phyloP scores from a whole-genome alignment of 2,329 filamentous ascomycete species.

The Sclerotinia subarctica region DNA sequence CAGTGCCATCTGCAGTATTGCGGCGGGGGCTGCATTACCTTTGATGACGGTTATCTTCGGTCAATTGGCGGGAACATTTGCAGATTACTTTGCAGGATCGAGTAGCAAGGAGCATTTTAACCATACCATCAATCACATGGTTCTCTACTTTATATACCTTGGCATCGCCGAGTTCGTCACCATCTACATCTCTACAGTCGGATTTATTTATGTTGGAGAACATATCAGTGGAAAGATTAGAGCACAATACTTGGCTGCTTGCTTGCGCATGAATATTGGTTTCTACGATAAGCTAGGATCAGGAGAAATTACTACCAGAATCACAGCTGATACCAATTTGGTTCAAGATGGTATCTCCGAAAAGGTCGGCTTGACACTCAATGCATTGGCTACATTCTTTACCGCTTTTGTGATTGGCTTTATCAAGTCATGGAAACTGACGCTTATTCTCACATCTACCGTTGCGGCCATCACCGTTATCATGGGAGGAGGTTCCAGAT shows the following conservation, averaged over 20 bases:
- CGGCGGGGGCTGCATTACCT: conserved; percentile 57
- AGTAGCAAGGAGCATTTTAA: conserved; percentile 56
- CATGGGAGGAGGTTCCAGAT: conserved; percentile 70
- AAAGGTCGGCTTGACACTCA: conserved; percentile 76
- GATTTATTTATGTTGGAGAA: conserved; percentile 85
- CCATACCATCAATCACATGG: conserved; percentile 56
- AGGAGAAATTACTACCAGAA: conserved; percentile 89
- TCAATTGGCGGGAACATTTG: conserved; percentile 68
- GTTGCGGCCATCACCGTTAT: conserved; percentile 74
- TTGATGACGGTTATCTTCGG: conserved; percentile 67
- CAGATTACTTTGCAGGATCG: conserved; percentile 50
- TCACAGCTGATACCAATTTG: conserved; percentile 89
- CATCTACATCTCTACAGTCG: conserved; percentile 76
- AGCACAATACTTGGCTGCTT: conserved; percentile 78
- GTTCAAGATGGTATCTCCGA: conserved; percentile 93
- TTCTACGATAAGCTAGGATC: conserved; percentile 92
- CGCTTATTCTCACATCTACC: conserved; percentile 79
- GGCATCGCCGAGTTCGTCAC: conserved; percentile 76
- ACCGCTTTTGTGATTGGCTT: conserved; percentile 90
- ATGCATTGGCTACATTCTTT: conserved; percentile 76
- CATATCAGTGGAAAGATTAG: conserved; percentile 76
- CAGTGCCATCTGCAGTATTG: conserved; percentile 52
- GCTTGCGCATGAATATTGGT: conserved; percentile 83
- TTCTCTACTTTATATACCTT: conserved; percentile 83
- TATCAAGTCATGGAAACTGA: conserved; percentile 87